phyloP scores from a whole-genome alignment of 371 early-diverging fungal species.

The Syncephalastrum contaminatum region DNA sequence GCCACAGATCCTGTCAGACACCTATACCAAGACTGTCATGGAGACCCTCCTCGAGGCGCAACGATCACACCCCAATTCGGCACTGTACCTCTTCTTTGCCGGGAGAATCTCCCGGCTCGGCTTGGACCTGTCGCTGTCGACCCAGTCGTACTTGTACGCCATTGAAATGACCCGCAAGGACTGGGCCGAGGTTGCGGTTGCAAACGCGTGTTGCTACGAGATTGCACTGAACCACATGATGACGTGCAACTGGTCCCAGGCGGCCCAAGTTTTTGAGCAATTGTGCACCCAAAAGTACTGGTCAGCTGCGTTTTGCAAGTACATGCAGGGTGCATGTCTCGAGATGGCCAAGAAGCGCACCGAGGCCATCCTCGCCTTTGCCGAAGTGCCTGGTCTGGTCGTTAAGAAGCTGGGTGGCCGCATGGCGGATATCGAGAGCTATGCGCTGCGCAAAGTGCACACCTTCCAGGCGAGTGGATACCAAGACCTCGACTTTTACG shows the following conservation, averaged over 20 bases:
- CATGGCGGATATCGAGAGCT: slow-evolving; percentile 54
- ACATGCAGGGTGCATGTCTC: slow-evolving; percentile 55
- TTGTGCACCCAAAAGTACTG: slow-evolving; percentile 56
- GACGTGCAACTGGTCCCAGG: slow-evolving; percentile 51
- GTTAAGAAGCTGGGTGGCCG: slow-evolving; percentile 57
- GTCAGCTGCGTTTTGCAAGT: slow-evolving; percentile 59
- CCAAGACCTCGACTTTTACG: slow-evolving; percentile 42
- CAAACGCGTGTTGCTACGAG: slow-evolving; percentile 55
- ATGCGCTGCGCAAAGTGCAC: slow-evolving; percentile 54
- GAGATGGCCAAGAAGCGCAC: slow-evolving; percentile 50
- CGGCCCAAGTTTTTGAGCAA: slow-evolving; percentile 45
- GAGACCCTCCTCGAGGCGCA: slow-evolving; percentile 55
- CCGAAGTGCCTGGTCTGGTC: slow-evolving; percentile 42
- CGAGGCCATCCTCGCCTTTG: slow-evolving; percentile 52
- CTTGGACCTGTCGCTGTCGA: slow-evolving; percentile 49
- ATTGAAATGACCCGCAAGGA: slow-evolving; percentile 39
- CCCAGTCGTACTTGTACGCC: slow-evolving; percentile 48
- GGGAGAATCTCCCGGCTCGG: slow-evolving; percentile 51
- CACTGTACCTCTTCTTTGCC: slow-evolving; percentile 55
- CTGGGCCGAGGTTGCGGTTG: slow-evolving; percentile 49
- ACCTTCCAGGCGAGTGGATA: slow-evolving; percentile 51
- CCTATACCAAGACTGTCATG: slow-evolving; percentile 46
- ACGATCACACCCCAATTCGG: slow-evolving; percentile 52
- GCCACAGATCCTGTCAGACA: slow-evolving; percentile 34
- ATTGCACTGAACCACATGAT: slow-evolving; percentile 58